Base-by-base conservation (phyloP, 495 filamentous ascomycete species). In the Pyronema omphalodes region DNA sequence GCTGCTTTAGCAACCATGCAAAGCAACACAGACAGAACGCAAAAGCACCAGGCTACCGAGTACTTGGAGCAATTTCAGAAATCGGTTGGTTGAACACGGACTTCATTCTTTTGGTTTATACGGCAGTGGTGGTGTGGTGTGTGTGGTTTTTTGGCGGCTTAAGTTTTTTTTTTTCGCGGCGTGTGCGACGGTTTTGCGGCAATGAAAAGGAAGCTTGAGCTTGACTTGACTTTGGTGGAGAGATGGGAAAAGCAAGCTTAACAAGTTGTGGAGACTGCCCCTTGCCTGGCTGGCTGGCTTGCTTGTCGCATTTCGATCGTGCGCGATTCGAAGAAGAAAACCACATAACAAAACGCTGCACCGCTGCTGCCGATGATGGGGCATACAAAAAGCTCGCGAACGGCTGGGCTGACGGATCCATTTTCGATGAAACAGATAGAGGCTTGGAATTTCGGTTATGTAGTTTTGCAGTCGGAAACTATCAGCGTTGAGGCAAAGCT, bases 1-100 rank as follows among this genome's bases (percentile, higher is more conserved):
- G 76, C 78, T 60, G 93, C 93, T 55, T 76, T 95, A 71, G 73
- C 79, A 65, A 93, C 87, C 55, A 93, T 99, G 86, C 82, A 81
- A 66, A 74, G 85, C 68, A 86, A 83, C 71, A 82, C 80, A 57
- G 77, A 88, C 62, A 75, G 80, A 63, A 71, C 79, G 36, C 82
- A 89, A 68, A 99, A 96, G 71, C 78, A 82, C 67, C 79, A 82
- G 63, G 91, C 91, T 37, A 83, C 91, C 67, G 79, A 88, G 60
- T 96, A 80, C 68, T 76, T 99, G 50, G 86, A 91, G 70, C 80
- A 80, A 55, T 99, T 95, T 73, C 91, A 99, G 78, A 99, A 96
- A 76, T 94, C 91, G 63, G 89, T 94, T 69, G 56, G 87, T 78
- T 56, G 37, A 39, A 39, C 48, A 41, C 50, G 50, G 45, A 39